Evolutionary conservation across 116 monocot genomes (phyloP).

Genomic region (Iris pallida): DNA sequence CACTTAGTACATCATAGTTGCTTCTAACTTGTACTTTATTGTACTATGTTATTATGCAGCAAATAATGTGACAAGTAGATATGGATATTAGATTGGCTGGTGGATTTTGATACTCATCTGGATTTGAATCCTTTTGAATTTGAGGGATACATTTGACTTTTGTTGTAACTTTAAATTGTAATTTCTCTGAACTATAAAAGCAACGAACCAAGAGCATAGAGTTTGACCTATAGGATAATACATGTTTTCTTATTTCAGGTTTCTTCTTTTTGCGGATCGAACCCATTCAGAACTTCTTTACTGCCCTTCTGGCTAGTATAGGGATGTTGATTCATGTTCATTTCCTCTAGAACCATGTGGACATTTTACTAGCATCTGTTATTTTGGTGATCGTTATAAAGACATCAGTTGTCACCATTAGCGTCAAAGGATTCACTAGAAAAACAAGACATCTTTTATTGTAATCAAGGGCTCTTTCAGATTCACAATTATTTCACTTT

Average conservation of each 20-base stretch:
- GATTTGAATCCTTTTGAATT: too few species aligned
- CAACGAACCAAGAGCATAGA: too few species aligned
- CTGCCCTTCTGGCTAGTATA: slow-evolving; percentile 88
- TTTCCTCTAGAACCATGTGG: slow-evolving; percentile 97
- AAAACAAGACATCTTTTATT: slow-evolving; percentile 83
- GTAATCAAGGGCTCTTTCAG: slow-evolving; percentile 22
- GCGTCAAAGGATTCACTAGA: slow-evolving; percentile 89
- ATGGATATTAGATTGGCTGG: too few species aligned
- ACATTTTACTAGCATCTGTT: slow-evolving; percentile 84
- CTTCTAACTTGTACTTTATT: too few species aligned
- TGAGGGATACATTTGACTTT: too few species aligned
- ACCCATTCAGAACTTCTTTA: slow-evolving; percentile 94
- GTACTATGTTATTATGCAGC: too few species aligned
- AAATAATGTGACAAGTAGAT: too few species aligned
- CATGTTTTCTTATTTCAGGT: slow-evolving; percentile 45
- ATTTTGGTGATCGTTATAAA: slow-evolving; percentile 87
- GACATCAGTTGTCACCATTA: slow-evolving; percentile 61
- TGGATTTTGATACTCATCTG: too few species aligned
- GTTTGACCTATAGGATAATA: background rate
- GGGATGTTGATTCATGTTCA: slow-evolving; percentile 96
- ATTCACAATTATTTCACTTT: background rate
- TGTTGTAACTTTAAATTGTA: too few species aligned
- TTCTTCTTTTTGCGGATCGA: slow-evolving; percentile 83
- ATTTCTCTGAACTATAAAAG: too few species aligned
- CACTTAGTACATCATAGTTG: too few species aligned